phyloP scores from a whole-genome alignment of 1,284 basidiomycete genomes.

The Puccinia hordei region DNA sequence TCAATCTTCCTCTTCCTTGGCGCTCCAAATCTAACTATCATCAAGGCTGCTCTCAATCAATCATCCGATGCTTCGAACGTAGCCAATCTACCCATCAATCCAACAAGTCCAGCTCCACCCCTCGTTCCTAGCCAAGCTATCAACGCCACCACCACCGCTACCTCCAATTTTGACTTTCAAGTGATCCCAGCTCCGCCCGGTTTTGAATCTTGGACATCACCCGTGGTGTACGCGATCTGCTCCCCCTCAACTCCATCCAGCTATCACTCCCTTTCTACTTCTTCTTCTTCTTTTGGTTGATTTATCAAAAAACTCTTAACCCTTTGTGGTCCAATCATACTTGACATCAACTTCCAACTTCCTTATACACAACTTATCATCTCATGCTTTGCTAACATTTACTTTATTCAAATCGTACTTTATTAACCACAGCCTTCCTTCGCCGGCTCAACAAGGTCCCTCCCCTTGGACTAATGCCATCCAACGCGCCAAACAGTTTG shows the following conservation, averaged over 20 bases:
- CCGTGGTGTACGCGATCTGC: constrained; percentile 38
- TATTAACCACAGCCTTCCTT: constrained; percentile 24
- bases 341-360: too few species aligned
- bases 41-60: background rate
- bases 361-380: too few species aligned
- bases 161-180: constrained; percentile 32
- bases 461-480: constrained; percentile 27
- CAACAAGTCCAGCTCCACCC: background rate
- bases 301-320: too few species aligned
- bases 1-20: constrained; percentile 2
- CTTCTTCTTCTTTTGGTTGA: too few species aligned
- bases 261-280: too few species aligned
- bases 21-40: background rate
- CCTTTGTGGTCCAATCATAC: too few species aligned
- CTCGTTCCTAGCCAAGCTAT: background rate
- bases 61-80: too few species aligned
- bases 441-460: constrained; percentile 31
- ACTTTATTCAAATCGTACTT: background rate
- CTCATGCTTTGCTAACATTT: background rate
- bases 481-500: constrained; percentile 38
- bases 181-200: constrained; percentile 38
- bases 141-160: background rate
- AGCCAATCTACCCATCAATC: background rate
- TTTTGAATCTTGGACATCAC: constrained; percentile 44
- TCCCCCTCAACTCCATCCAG: background rate